Conservation (phyloP, 1,139 yeast species). For the Debaryomyces sp. region DNA sequence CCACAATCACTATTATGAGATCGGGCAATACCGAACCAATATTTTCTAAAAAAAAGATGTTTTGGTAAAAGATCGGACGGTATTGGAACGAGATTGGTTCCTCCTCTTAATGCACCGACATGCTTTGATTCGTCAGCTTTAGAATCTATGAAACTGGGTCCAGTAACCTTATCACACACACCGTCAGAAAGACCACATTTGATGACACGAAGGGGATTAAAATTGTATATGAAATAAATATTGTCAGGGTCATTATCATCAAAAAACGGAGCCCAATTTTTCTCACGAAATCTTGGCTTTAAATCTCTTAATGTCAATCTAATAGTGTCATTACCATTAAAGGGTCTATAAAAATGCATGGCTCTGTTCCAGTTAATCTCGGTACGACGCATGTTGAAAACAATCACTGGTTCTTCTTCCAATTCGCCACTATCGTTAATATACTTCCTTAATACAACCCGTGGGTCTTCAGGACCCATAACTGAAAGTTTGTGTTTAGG, state of each 20-base stretch:
- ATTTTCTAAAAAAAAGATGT: constrained; percentile 8
- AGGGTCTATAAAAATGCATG: constrained; percentile 17
- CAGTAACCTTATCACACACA: constrained; percentile 16
- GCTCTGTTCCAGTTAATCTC: constrained; percentile 15
- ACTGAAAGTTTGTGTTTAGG: constrained; percentile 11
- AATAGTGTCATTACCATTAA: constrained; percentile 9
- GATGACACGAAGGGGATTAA: constrained; percentile 19
- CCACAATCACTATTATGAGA: constrained; percentile 17
- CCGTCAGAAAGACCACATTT: constrained; percentile 18
- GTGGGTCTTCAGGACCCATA: constrained; percentile 19
- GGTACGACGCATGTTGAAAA: constrained; percentile 16
- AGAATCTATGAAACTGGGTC: constrained; percentile 16
- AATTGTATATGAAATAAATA: constrained; percentile 22
- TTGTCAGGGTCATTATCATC: constrained; percentile 11
- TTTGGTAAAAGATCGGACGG: constrained; percentile 6
- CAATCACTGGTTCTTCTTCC: constrained; percentile 17
- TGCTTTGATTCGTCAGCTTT: constrained; percentile 14
- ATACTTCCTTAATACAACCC: constrained; percentile 14
- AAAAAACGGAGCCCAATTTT: constrained; percentile 19
- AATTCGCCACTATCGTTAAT: constrained; percentile 9
- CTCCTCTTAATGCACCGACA: constrained; percentile 23
- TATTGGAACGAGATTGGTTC: constrained; percentile 17
- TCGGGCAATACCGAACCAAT: constrained; percentile 21
- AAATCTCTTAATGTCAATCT: constrained; percentile 9
- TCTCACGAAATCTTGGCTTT: constrained; percentile 16